These are phyloP conservation scores for Saccharomyces jurei DNA, from an alignment of 805 yeast species.

Conservation along the genomic window DNA sequence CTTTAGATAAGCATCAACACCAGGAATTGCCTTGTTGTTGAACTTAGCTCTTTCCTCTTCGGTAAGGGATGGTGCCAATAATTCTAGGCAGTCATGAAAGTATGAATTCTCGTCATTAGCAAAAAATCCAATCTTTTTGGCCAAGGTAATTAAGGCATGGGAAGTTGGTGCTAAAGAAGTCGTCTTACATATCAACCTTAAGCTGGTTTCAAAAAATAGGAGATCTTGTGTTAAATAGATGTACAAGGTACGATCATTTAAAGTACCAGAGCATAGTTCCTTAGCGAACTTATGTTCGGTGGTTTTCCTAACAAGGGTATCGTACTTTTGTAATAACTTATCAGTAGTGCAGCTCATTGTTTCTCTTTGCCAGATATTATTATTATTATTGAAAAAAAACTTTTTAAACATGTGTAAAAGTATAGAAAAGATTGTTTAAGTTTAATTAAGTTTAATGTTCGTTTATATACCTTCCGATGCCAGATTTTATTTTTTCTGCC, in stretches of 20 bases:
- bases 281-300: slow-evolving; percentile 36
- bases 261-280: slow-evolving; percentile 40
- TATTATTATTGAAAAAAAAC: too few relatives aligned
- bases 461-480: not conserved
- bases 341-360: slow-evolving; percentile 16
- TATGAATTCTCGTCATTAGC: slow-evolving; percentile 43
- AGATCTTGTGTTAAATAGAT: slow-evolving; percentile 44
- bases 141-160: slow-evolving; percentile 33
- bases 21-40: slow-evolving; percentile 13
- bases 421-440: not conserved
- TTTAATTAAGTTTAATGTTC: not conserved
- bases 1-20: slow-evolving; percentile 34
- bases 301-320: slow-evolving; percentile 24
- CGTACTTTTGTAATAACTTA: slow-evolving; percentile 20
- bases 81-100: slow-evolving; percentile 31
- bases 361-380: not conserved
- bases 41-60: slow-evolving; percentile 13
- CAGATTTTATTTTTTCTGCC: not conserved
- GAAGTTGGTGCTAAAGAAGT: slow-evolving; percentile 37
- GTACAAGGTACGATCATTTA: slow-evolving; percentile 36
- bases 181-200: slow-evolving; percentile 38
- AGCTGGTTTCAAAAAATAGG: slow-evolving; percentile 37
- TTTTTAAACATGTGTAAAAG: too few relatives aligned
- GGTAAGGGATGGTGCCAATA: slow-evolving; percentile 15
- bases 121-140: slow-evolving; percentile 45